Conservation (phyloP, 2,329 filamentous ascomycete species). For the Davidsoniella neocaledoniae region DNA sequence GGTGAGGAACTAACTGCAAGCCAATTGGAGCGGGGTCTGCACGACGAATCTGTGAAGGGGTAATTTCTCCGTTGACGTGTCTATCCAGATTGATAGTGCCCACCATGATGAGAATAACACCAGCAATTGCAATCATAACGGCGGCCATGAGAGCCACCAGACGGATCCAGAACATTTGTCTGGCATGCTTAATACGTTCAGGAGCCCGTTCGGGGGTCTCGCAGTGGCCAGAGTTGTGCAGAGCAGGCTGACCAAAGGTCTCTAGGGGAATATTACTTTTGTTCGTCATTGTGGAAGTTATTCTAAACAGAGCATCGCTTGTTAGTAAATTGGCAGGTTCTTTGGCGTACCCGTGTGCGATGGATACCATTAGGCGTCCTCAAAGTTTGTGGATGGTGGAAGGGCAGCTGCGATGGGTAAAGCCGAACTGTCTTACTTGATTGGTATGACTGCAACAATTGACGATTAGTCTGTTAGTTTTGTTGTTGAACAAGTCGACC, state of each 20-base stretch:
- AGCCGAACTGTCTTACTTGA: no score
- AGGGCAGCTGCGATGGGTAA: no score
- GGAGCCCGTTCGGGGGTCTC: background rate
- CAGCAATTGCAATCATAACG: constrained; percentile 7
- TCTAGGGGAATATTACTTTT: background rate
- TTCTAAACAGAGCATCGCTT: no score
- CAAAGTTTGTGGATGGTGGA: no score
- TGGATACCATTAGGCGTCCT: no score
- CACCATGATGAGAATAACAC: constrained; percentile 4
- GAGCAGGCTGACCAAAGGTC: constrained; percentile 4
- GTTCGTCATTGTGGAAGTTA: background rate
- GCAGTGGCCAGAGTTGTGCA: constrained; percentile 3
- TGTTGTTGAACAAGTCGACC: no score
- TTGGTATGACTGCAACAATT: no score
- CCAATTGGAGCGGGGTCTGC: constrained; percentile 2
- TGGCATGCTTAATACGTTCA: constrained; percentile 4
- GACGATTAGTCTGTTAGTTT: no score
- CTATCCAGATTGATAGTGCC: constrained; percentile 3
- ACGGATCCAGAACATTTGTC: constrained; percentile 8
- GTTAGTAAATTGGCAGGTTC: no score
- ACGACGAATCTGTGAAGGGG: constrained; percentile 1
- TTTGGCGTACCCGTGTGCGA: no score
- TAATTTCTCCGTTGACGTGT: constrained; percentile 3
- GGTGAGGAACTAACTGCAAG: background rate
- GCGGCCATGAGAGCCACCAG: background rate